Conservation (phyloP, 371 early-diverging fungal species). For the Syncephalastrum contaminatum region DNA sequence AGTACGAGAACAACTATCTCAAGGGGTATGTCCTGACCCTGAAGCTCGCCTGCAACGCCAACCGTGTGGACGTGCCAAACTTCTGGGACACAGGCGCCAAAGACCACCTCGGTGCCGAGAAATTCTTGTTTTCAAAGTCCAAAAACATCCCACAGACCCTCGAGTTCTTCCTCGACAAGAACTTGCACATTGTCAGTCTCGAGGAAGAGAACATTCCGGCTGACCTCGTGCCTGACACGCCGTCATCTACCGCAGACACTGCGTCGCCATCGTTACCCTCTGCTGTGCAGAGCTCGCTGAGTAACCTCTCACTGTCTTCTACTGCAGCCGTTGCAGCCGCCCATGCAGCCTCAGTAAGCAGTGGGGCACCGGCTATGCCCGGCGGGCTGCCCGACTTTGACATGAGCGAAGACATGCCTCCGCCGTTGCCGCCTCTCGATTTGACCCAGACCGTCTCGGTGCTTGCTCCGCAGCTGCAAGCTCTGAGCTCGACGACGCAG, state of each 20-base stretch:
- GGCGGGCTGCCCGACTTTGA: conserved; percentile 13
- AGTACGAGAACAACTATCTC: conserved; percentile 35
- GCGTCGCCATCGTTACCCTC: no score
- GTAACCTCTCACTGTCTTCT: no score
- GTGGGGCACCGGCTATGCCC: conserved; percentile 10
- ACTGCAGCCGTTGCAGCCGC: no score
- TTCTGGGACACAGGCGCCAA: conserved; percentile 27
- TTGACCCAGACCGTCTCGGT: conserved; percentile 12
- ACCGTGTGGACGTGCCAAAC: conserved; percentile 36
- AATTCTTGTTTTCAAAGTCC: conserved; percentile 26
- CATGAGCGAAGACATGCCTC: conserved; percentile 2
- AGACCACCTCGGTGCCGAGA: conserved; percentile 39
- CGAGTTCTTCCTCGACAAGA: conserved; percentile 37
- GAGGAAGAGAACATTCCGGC: conserved; percentile 8
- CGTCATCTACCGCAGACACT: no score
- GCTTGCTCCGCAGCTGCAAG: conserved; percentile 36
- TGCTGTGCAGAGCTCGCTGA: no score
- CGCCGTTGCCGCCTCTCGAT: conserved; percentile 12
- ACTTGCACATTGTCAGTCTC: conserved; percentile 23
- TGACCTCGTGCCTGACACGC: neutral
- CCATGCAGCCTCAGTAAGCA: no score
- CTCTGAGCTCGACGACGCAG: conserved; percentile 18
- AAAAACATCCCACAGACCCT: conserved; percentile 37
- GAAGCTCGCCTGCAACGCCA: conserved; percentile 35
- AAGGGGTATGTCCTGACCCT: conserved; percentile 30